Percentiles rank a stretch among this genome's conserved stretches.
Evolutionary conservation across 2,329 filamentous ascomycete species (phyloP).

Genomic region (Pseudocercospora fuligena): DNA sequence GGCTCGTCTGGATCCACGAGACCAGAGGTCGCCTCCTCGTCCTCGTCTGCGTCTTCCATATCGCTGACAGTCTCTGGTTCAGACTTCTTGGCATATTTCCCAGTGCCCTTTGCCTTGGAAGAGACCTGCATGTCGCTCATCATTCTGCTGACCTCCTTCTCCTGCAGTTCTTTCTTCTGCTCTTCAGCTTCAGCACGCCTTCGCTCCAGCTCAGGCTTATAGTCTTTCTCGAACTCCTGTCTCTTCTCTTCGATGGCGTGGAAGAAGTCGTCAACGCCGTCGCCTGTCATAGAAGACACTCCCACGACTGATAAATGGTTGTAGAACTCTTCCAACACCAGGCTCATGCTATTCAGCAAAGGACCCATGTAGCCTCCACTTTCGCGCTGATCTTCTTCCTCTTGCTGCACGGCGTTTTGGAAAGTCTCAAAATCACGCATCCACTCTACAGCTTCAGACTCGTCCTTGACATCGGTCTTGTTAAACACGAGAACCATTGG

Average conservation of each 20-base stretch:
- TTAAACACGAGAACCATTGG: slow-evolving; percentile 99
- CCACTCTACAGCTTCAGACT: slow-evolving; percentile 92
- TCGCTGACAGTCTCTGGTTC: slow-evolving; percentile 58
- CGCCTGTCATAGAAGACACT: slow-evolving; percentile 90
- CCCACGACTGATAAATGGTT: slow-evolving; percentile 89
- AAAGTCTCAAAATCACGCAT: slow-evolving; percentile 99
- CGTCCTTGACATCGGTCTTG: slow-evolving; percentile 95
- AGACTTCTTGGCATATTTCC: slow-evolving; percentile 41
- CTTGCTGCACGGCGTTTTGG: slow-evolving; percentile 78
- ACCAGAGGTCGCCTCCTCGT: slow-evolving; percentile 48
- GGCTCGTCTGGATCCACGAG: slow-evolving; percentile 58
- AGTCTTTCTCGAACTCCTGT: slow-evolving; percentile 81
- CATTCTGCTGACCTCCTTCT: slow-evolving; percentile 86
- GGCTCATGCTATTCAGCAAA: slow-evolving; percentile 93
- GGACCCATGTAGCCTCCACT: slow-evolving; percentile 93
- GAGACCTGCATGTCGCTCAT: slow-evolving; percentile 87
- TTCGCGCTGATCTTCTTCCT: slow-evolving; percentile 78
- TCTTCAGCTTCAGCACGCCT: slow-evolving; percentile 76
- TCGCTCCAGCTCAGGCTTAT: slow-evolving; percentile 87
- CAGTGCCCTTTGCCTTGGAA: slow-evolving; percentile 42
- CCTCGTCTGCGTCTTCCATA: slow-evolving; percentile 59
- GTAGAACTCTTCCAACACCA: slow-evolving; percentile 98
- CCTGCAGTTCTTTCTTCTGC: slow-evolving; percentile 70
- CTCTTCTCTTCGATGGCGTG: slow-evolving; percentile 84
- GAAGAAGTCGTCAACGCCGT: slow-evolving; percentile 93